Percentiles rank a stretch among this genome's conserved stretches.
Conservation (phyloP, 768 basidiomycete genomes). For the Kwoniella heveanensis region DNA sequence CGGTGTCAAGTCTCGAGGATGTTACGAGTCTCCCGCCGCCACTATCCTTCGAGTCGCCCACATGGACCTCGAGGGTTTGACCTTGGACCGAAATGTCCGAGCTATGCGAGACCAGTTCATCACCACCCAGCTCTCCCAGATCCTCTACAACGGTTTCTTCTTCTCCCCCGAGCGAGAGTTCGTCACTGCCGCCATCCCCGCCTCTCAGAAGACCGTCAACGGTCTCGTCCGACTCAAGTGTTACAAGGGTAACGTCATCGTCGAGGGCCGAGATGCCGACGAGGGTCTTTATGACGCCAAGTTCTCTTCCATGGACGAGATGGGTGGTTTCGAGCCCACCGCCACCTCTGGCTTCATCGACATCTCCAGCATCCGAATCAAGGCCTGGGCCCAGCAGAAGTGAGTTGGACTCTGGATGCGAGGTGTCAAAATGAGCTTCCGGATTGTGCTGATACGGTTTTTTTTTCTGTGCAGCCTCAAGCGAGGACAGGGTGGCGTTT, state of each 20-base stretch:
- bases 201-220: conserved; percentile 94
- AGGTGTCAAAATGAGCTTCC: no score
- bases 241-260: conserved; percentile 93
- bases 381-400: conserved; percentile 68
- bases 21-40: conserved; percentile 96
- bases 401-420: conserved; percentile 58
- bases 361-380: conserved; percentile 96
- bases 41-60: conserved; percentile 95
- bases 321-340: conserved; percentile 95
- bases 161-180: conserved; percentile 99
- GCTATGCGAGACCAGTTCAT: conserved; percentile 92
- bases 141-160: conserved; percentile 98
- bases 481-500: conserved; percentile 78
- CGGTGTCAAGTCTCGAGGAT: conserved; percentile 98
- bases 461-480: conserved; percentile 58
- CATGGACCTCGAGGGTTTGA: conserved; percentile 94
- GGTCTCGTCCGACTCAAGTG: conserved; percentile 86
- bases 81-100: conserved; percentile 96
- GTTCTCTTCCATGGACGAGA: conserved; percentile 97
- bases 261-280: conserved; percentile 86
- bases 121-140: conserved; percentile 82
- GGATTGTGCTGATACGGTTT: conserved; percentile 55
- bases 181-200: conserved; percentile 82
- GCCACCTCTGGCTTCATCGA: conserved; percentile 95
- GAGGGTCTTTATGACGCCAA: conserved; percentile 93